Evolutionary conservation across 2,329 filamentous ascomycete species (phyloP).

Genomic region (Dothiorella sarmentorum): DNA sequence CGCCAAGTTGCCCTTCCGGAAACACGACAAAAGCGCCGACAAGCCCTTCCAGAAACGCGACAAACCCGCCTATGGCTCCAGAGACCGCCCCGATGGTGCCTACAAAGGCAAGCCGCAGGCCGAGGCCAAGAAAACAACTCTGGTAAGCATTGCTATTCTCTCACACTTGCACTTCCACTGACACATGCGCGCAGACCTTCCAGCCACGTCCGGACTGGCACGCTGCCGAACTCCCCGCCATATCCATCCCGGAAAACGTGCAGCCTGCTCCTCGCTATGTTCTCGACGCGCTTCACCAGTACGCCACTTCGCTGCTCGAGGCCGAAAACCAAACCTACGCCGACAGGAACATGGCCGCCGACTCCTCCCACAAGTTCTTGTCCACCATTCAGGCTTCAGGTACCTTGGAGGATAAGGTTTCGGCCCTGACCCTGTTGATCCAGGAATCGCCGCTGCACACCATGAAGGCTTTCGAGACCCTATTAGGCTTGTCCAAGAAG

Average conservation of each 20-base stretch:
- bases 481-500: slow-evolving; percentile 82
- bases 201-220: slow-evolving; percentile 67
- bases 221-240: slow-evolving; percentile 52
- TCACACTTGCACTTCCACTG: not conserved
- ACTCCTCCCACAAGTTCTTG: slow-evolving; percentile 92
- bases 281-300: slow-evolving; percentile 59
- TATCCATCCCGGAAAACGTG: slow-evolving; percentile 47
- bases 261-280: slow-evolving; percentile 49
- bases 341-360: slow-evolving; percentile 66
- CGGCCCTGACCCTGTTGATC: slow-evolving; percentile 85
- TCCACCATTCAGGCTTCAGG: slow-evolving; percentile 95
- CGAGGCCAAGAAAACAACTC: slow-evolving; percentile 27
- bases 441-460: slow-evolving; percentile 97
- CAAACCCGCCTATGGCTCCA: not conserved
- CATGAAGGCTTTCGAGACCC: slow-evolving; percentile 78
- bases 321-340: slow-evolving; percentile 74
- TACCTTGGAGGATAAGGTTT: slow-evolving; percentile 95
- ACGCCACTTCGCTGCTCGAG: slow-evolving; percentile 73
- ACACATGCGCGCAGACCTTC: slow-evolving; percentile 46
- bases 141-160: slow-evolving; percentile 27
- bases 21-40: slow-evolving; percentile 19
- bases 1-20: slow-evolving; percentile 11
- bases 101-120: slow-evolving; percentile 42
- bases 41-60: slow-evolving; percentile 21
- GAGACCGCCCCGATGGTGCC: not conserved